phyloP scores from a whole-genome alignment of 306 rosid species.

The Trifolium dubium region DNA sequence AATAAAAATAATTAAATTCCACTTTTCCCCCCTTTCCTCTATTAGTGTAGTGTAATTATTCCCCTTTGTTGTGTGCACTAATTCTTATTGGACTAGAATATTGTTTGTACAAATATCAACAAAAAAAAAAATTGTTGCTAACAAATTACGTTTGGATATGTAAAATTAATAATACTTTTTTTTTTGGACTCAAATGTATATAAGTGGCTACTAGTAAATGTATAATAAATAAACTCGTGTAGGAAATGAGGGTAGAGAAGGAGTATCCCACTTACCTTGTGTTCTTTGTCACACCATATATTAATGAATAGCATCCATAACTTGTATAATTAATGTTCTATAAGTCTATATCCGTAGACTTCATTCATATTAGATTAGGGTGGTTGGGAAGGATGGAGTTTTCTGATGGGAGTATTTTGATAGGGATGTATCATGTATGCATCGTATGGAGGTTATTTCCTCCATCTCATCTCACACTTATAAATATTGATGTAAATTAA shows the following conservation, averaged over 20 bases:
- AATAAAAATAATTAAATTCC: too few species aligned
- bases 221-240: background rate
- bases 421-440: background rate
- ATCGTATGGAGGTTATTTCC: too few species aligned
- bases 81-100: too few species aligned
- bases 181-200: background rate
- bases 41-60: too few species aligned
- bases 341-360: constrained; percentile 3
- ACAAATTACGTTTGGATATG: background rate
- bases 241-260: constrained; percentile 14
- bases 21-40: too few species aligned
- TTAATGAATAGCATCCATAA: constrained; percentile 34
- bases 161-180: too few species aligned
- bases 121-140: too few species aligned
- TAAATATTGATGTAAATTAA: too few species aligned
- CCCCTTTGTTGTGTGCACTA: too few species aligned
- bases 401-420: background rate
- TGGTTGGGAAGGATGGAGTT: constrained; percentile 26
- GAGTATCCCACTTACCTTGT: constrained; percentile 44
- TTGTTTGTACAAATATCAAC: too few species aligned
- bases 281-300: constrained; percentile 46
- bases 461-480: too few species aligned
- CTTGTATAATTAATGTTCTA: constrained; percentile 23
- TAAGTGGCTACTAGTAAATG: too few species aligned
- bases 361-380: constrained; percentile 39